Base-by-base conservation (phyloP, 192 early-diverging fungal genomes). In the Coemansia sp. region DNA sequence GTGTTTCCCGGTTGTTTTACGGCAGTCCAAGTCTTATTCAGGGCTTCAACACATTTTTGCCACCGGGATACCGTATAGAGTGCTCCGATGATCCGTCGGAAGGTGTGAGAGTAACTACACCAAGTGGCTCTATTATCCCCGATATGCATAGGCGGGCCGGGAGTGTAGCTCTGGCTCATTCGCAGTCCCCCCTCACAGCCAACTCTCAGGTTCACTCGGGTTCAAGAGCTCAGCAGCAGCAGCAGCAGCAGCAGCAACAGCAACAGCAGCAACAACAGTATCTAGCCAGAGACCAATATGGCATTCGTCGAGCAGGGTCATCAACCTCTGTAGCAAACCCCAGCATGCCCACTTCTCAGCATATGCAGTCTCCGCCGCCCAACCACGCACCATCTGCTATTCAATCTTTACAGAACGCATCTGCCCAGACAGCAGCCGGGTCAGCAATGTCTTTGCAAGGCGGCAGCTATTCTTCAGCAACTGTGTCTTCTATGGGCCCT, bases 21-120 rank as follows among this genome's bases (percentile, higher is more conserved):
- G 92, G 92, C 48, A 92, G 96, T 61, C 94, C 95, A 20, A 74
- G 84, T 35, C 84, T 99, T 54, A 97, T 99, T 39, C 93, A 90
- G 58, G 98, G 98, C 18, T 99, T 99, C 83, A 99, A 99, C 83
- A 98, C 98, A 1, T 99, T 99, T 70, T 72, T 99, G 66, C 98
- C 98, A n/a, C 94, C 95, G 15, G 98, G 98, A 0, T 99, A 98
- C 73, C 90, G 91, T 61, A 95, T 99, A 59, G 95, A 98, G 75
- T 91, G 94, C 68, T 90, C 92, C 0, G 89, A 85, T 41, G 93
- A 95, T 72, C 90, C 92, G 4, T 69, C 85, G 14, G 93, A 96
- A 58, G 85, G 86, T 45, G 93, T 98, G 58, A 85, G 89, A 35
- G 97, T 98, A 14, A 95, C 91, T 2, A 97, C 96, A 1, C 96